Conservation (phyloP, 257 asterid genomes). For the Petunia secreta region DNA sequence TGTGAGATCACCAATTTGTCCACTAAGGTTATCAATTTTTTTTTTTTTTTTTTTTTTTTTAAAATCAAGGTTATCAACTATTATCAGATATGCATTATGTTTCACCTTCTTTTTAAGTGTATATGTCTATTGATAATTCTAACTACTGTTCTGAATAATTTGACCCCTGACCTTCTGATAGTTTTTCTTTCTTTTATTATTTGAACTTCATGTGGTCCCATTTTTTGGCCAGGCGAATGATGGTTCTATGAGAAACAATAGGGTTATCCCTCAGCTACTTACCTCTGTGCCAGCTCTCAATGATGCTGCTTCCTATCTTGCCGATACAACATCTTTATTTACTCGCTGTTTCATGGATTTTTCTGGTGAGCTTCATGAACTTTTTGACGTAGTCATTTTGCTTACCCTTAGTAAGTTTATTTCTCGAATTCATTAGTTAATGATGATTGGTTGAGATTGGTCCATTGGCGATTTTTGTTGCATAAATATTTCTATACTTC, state of each 20-base stretch:
- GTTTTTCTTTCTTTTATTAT: slow-evolving; percentile 4
- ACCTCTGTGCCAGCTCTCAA: slow-evolving; percentile 71
- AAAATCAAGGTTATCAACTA: not conserved
- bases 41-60: too few relatives aligned
- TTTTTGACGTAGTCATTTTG: not conserved
- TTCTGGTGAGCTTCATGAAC: slow-evolving; percentile 46
- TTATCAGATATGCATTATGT: not conserved
- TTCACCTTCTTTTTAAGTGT: not conserved
- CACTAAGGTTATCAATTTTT: too few relatives aligned
- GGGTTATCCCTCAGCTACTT: slow-evolving; percentile 75
- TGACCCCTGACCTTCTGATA: not conserved
- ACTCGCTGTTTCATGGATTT: slow-evolving; percentile 76
- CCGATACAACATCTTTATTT: slow-evolving; percentile 78
- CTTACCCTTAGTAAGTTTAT: not conserved
- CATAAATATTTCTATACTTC: not conserved
- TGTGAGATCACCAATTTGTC: not conserved
- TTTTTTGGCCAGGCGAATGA: slow-evolving; percentile 48
- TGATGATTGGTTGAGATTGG: slow-evolving; percentile 18
- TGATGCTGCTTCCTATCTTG: slow-evolving; percentile 85
- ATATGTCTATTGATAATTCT: slow-evolving; percentile 4
- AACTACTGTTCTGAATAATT: not conserved
- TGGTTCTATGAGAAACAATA: slow-evolving; percentile 47
- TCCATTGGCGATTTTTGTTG: not conserved
- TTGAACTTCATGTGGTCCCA: not conserved
- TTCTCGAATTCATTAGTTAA: not conserved